phyloP scores from a whole-genome alignment of 495 filamentous ascomycete genomes.

The Hypoxylon rickii region DNA sequence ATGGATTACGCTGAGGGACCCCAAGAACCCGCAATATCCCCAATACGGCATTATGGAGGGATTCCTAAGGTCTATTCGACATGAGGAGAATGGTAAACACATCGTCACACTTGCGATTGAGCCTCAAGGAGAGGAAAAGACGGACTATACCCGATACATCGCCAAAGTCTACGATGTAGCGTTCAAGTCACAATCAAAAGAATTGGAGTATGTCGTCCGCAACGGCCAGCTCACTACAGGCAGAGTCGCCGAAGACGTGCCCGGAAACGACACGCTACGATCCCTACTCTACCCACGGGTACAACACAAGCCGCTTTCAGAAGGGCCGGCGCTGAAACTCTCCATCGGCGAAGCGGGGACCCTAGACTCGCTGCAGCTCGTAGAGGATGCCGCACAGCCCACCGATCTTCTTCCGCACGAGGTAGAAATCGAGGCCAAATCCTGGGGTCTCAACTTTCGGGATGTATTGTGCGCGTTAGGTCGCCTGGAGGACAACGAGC shows the following conservation, averaged over 20 bases:
- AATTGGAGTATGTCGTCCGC: constrained; percentile 40
- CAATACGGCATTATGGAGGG: constrained; percentile 30
- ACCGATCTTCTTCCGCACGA: constrained; percentile 19
- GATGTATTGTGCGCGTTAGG: constrained; percentile 34
- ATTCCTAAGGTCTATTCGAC: constrained; percentile 37
- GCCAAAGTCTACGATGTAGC: constrained; percentile 19
- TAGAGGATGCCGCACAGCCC: constrained; percentile 29
- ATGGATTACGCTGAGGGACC: constrained; percentile 33
- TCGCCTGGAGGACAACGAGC: constrained; percentile 11
- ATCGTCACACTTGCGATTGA: constrained; percentile 39
- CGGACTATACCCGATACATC: constrained; percentile 19
- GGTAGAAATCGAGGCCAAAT: constrained; percentile 37
- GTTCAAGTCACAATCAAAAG: constrained; percentile 26
- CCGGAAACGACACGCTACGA: constrained; percentile 18
- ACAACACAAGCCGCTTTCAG: constrained; percentile 24
- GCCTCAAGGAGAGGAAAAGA: neutral
- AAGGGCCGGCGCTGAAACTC: constrained; percentile 33
- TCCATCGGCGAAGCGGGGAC: constrained; percentile 25
- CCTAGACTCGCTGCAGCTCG: constrained; percentile 33
- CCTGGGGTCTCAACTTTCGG: constrained; percentile 30
- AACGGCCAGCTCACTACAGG: constrained; percentile 33
- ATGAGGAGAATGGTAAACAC: constrained; percentile 35
- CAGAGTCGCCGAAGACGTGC: constrained; percentile 28
- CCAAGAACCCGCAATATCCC: constrained; percentile 28
- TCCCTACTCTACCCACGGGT: constrained; percentile 28